Evolutionary conservation across 2,329 filamentous ascomycete species (phyloP), one percentile per base, ranked within the genome.

Genomic region (Didymella pomorum): DNA sequence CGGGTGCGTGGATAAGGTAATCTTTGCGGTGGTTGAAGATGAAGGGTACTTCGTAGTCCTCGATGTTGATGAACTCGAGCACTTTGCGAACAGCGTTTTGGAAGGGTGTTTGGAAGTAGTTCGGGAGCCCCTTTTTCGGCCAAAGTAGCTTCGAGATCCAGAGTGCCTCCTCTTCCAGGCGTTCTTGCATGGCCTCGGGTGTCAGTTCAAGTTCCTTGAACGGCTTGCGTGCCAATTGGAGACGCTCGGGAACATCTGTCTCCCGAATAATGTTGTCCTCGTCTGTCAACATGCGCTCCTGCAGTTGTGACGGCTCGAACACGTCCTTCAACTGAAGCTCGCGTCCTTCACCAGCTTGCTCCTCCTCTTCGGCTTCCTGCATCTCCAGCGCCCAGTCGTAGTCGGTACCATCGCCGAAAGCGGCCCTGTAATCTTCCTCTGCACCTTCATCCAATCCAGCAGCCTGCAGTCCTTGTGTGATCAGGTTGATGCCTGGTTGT

Each of bases 11-110:
- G 56, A 99, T 96, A 42, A 99, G 85, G 73, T 98, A 99, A 76
- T 99, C 95, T 78, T 97, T 97, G 61, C 95, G 92, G 73, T 99
- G 95, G 76, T 97, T 94, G 77, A 97, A 97, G 67, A 99, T 95
- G 76, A 97, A 99, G 0, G 95, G 94, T 1, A 97, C 93, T 77
- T 99, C 95, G 68, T 94, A 92, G 67, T 96, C 92, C 64, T 98
- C 93, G 4, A 94, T 87, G 49, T 97, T 92, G 78, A 99, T 92
- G 74, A 98, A 97, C 70, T 97, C 92, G 37, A 99, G 84, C 11
- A 98, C 93, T 76, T 97, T 96, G 67, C 89, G 88, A 53, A 99
- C 89, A 5, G 94, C 91, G 69, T 91, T 91, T 71, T 91, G 88
- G 77, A 99, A 98, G 0, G 93, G 92, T 31, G 86, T 86, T 52